Base-by-base conservation (phyloP, 176 grass and related monocot species). In the Dendrocalamus sinicus region DNA sequence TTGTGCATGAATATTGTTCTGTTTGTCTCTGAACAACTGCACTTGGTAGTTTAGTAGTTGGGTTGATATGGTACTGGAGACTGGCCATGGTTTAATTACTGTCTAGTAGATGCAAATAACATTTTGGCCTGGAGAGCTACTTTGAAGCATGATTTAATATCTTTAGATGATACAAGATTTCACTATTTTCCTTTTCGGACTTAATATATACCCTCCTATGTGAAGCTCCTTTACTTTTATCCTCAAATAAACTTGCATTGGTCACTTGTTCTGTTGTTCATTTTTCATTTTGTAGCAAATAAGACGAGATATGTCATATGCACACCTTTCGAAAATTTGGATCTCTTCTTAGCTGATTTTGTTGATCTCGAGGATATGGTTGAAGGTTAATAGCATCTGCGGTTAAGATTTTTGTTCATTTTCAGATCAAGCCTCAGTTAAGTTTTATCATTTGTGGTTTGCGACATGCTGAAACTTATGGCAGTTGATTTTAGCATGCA, bases 21-120 rank as follows among this genome's bases (percentile, higher is more conserved):
- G 35, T 61, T 53, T 81, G 77, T 26, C 72, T 32, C 62, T 81
- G 71, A 67, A 70, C 47, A 8, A 26, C 51, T 58, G 32, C 28
- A 76, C 22, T 55, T 60, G 10, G 51, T 9, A 50, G 7, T 22
- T 40, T 63, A 17, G 47, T 43, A 24, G 3, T 41, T 69, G 44
- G 45, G 17, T 63, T 78, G 41, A 88, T 46, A 40, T 70, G 5
- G 22, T 78, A n/a, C 28, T 32, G 28, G 17, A 47, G 43, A 7
- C 12, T 78, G 45, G 44, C 57, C 26, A 64, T 75, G 40, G 53
- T 83, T 32, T 47, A 39, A 0, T 74, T 50, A 14, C 43, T 73
- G 14, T 22, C 14, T 62, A 69, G 20, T 26, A 40, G 6, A 46
- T 72, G 53, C 40, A 60, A 60, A 41, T 22, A 59, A 30, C 16